A percentile compares a stretch with the other conserved stretches of the same genome.
Evolutionary conservation across 192 early-diverging fungal genomes (phyloP).

Genomic region (Coemansia sp.): DNA sequence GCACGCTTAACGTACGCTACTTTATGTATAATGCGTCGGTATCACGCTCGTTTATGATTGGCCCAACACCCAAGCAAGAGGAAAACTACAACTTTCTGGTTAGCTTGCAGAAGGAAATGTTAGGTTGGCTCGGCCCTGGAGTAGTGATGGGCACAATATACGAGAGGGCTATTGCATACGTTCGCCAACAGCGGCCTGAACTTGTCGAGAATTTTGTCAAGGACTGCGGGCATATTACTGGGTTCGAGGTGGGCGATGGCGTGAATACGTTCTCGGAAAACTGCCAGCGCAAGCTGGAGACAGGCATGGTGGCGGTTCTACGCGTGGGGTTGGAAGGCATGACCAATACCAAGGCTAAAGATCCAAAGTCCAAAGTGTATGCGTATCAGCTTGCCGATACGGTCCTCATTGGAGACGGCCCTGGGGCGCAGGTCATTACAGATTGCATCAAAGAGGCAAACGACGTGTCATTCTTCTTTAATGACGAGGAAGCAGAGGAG

Average conservation of each 20-base stretch:
- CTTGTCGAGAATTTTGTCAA: conserved; percentile 84
- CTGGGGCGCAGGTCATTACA: conserved; percentile 30
- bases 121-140: conserved; percentile 72
- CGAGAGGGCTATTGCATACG: conserved; percentile 61
- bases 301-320: conserved; percentile 84
- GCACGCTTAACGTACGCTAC: conserved; percentile 92
- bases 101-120: conserved; percentile 75
- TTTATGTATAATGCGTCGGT: conserved; percentile 94
- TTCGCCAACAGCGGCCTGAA: conserved; percentile 79
- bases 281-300: conserved; percentile 63
- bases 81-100: conserved; percentile 91
- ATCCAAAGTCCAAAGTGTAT: conserved; percentile 76
- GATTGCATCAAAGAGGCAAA: conserved; percentile 35
- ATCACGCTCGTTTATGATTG: conserved; percentile 89
- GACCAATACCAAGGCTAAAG: conserved; percentile 67
- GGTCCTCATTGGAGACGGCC: conserved; percentile 57
- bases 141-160: conserved; percentile 78
- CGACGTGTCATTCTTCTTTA: conserved; percentile 55
- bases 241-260: conserved; percentile 91
- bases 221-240: conserved; percentile 84
- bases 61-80: conserved; percentile 82
- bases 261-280: conserved; percentile 75
- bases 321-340: conserved; percentile 85
- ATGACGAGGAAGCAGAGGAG: conserved; percentile 39
- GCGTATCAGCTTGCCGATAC: conserved; percentile 84